phyloP scores from a whole-genome alignment of 139 green algal species.

The Trebouxia sp. region DNA sequence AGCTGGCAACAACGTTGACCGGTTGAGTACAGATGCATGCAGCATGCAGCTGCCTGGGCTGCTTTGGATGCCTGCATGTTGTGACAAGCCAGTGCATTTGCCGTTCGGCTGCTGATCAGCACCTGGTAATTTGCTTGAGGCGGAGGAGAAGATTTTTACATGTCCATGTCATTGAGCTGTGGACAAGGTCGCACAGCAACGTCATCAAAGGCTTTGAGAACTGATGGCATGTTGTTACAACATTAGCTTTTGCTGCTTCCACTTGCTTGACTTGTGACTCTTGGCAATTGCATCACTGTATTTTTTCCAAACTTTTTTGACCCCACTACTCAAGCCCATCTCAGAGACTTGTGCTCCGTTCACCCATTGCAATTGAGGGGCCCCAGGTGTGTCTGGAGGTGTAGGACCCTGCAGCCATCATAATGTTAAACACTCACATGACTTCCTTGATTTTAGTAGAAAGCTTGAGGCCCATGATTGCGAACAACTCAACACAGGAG shows the following conservation, averaged over 20 bases:
- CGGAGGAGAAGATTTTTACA: too few relatives aligned
- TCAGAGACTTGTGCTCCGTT: constrained; percentile 29
- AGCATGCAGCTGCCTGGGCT: too few relatives aligned
- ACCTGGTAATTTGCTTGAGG: too few relatives aligned
- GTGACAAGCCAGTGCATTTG: too few relatives aligned
- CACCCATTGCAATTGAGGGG: constrained; percentile 46
- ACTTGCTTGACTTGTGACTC: not conserved
- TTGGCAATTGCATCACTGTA: not conserved
- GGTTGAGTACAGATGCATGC: too few relatives aligned
- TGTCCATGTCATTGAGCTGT: too few relatives aligned
- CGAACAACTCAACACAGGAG: too few relatives aligned
- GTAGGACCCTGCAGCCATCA: not conserved
- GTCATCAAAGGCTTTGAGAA: not conserved
- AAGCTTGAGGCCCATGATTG: too few relatives aligned
- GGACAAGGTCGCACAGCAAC: too few relatives aligned
- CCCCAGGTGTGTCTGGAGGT: not conserved
- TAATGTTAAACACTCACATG: not conserved
- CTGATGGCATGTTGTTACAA: not conserved
- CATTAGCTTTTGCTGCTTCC: not conserved
- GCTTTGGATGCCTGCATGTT: too few relatives aligned
- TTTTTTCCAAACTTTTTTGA: constrained; percentile 53
- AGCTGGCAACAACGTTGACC: too few relatives aligned
- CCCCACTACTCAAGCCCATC: constrained; percentile 50
- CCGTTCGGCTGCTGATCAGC: too few relatives aligned
- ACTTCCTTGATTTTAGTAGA: not conserved